phyloP scores from a whole-genome alignment of 371 early-diverging fungal genomes.

The Mucor mucedo region DNA sequence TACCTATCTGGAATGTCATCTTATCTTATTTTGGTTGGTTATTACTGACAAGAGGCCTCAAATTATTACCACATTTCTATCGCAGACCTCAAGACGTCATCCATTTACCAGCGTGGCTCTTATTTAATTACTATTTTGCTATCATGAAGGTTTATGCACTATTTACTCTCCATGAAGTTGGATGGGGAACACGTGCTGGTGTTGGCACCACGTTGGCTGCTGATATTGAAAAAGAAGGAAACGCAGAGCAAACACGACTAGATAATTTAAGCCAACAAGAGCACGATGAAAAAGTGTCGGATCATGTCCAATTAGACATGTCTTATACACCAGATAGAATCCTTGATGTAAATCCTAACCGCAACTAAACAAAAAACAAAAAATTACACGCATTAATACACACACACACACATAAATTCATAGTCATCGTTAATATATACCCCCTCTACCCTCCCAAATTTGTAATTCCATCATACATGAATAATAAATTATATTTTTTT shows the following conservation, averaged over 20 bases:
- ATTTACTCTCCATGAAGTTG: slow-evolving; percentile 71
- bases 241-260: slow-evolving; percentile 3
- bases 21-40: slow-evolving; percentile 70
- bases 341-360: not conserved
- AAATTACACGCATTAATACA: slow-evolving; percentile 1
- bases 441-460: not conserved
- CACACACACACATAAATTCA: not conserved
- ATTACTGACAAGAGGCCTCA: slow-evolving; percentile 67
- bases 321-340: not conserved
- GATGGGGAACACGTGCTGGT: slow-evolving; percentile 76
- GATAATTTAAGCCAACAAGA: not conserved
- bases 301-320: not conserved
- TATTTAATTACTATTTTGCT: slow-evolving; percentile 76
- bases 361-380: not conserved
- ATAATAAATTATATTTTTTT: slow-evolving; percentile 34
- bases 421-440: slow-evolving; percentile 1
- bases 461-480: not conserved
- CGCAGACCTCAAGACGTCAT: slow-evolving; percentile 68
- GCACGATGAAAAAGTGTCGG: slow-evolving; percentile 12
- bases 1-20: slow-evolving; percentile 62
- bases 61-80: slow-evolving; percentile 70
- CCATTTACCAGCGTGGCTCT: slow-evolving; percentile 66
- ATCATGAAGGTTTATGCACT: slow-evolving; percentile 74
- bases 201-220: slow-evolving; percentile 46
- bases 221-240: slow-evolving; percentile 33